Percentiles rank a stretch among this genome's conserved stretches.
phyloP scores from a whole-genome alignment of 306 rosid genomes.

The Clitoria ternatea region DNA sequence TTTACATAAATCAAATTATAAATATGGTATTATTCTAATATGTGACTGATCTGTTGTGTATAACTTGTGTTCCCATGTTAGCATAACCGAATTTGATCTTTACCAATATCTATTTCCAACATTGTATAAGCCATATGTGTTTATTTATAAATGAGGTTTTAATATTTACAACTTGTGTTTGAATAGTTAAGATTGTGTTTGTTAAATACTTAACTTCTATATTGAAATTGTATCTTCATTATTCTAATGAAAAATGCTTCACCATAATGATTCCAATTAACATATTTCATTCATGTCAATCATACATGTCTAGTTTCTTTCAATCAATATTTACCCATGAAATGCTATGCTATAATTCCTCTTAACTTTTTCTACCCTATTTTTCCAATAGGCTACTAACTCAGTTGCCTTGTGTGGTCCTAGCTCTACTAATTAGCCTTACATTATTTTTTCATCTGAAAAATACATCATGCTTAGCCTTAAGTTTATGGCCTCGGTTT shows the following conservation, averaged over 20 bases:
- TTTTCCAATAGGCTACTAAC: conserved; percentile 28
- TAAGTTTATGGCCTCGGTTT: conserved; percentile 47
- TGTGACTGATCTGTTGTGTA: too few relatives aligned
- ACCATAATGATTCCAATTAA: conserved; percentile 38
- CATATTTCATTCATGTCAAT: conserved; percentile 54
- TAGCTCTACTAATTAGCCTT: conserved; percentile 34
- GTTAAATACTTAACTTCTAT: too few relatives aligned
- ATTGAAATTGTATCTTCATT: too few relatives aligned
- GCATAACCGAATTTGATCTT: too few relatives aligned
- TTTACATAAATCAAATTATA: too few relatives aligned
- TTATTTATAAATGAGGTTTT: too few relatives aligned
- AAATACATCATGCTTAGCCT: conserved; percentile 34
- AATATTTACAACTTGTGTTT: too few relatives aligned
- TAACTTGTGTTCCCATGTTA: too few relatives aligned
- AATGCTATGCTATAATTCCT: conserved; percentile 51
- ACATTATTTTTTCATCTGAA: conserved; percentile 33
- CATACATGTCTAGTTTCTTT: conserved; percentile 61
- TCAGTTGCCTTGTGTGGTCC: conserved; percentile 53
- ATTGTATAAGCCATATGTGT: too few relatives aligned
- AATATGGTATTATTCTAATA: too few relatives aligned
- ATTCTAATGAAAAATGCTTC: conserved; percentile 40
- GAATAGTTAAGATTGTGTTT: too few relatives aligned
- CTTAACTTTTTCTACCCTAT: conserved; percentile 42
- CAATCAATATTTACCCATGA: conserved; percentile 44
- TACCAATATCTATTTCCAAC: too few relatives aligned